Base-by-base conservation (phyloP, 805 yeast species). In the Metschnikowia henanensis region DNA sequence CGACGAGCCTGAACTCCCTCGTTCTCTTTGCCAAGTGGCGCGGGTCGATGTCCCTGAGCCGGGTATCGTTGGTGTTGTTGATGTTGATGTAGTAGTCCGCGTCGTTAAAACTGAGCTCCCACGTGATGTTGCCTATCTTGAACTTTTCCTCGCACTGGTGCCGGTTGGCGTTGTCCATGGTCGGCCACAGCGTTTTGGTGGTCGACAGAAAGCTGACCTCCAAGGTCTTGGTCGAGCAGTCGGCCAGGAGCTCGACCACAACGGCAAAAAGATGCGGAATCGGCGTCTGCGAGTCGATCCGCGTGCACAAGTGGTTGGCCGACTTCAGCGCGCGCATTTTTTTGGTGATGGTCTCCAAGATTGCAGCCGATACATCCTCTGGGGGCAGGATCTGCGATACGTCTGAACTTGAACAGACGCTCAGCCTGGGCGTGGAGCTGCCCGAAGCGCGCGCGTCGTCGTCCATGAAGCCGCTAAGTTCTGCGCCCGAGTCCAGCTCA, bases 211-310 rank as follows among this genome's bases (percentile, higher is more conserved):
- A 63, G 39, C 72, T 75, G 10, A 76, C 53, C 31, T 62, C 61
- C 26, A 79, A 55, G 30, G 62, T 64, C 19, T 70, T 62, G 3
- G 75, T 56, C 2, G 61, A 42, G 1, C 71, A 64, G 29, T 70
- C 74, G 39, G 68, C 73, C 19, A 61, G 55, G 1, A 78, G 52
- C 39, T 78, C 75, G 1, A 79, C 50, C 4, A 79, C 64, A 2
- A 80, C 67, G 0, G 80, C 84, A 50, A 80, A 68, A 2, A 79
- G 77, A 53, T 77, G 80, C 1, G 82, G 74, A 2, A 76, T 72
- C 8, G 72, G 74, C 2, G 60, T 59, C 9, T 68, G 69, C 3
- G 66, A 48, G 43, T 72, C 76, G 6, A 70, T 63, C 25, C 59
- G 60, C 2, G 72, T 59, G 22, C 64, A 59, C 30, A 65, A 53